Percentiles rank a stretch among this genome's conserved stretches.
These are phyloP conservation scores for Psilocybe cubensis DNA, from an alignment of 768 basidiomycete species.

Conservation along the genomic window DNA sequence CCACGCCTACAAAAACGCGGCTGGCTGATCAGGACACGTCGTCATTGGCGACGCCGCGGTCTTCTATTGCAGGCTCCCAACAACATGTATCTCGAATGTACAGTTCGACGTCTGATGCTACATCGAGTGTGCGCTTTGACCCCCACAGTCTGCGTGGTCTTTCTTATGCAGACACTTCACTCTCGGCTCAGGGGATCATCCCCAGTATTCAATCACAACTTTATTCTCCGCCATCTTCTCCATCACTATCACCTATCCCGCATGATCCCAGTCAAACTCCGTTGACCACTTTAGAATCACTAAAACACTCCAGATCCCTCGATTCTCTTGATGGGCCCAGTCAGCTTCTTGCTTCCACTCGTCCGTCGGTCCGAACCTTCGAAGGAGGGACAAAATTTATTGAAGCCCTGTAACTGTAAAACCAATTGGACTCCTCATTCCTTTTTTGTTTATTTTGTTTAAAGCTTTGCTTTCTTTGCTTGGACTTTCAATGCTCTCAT, in stretches of 20 bases:
- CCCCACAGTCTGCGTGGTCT: slow-evolving; percentile 25
- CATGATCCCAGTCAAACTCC: slow-evolving; percentile 16
- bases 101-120: slow-evolving; percentile 25
- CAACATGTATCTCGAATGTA: slow-evolving; percentile 18
- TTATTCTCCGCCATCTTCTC: slow-evolving; percentile 34
- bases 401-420: slow-evolving; percentile 36
- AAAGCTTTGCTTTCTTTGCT: slow-evolving; percentile 6
- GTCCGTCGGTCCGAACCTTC: slow-evolving; percentile 39
- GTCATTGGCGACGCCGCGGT: slow-evolving; percentile 4
- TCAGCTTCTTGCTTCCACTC: slow-evolving; percentile 15
- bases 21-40: slow-evolving; percentile 7
- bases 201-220: slow-evolving; percentile 31
- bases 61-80: slow-evolving; percentile 16
- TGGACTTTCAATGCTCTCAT: slow-evolving; percentile 14
- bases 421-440: neutral
- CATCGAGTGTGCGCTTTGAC: slow-evolving; percentile 32
- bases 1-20: slow-evolving; percentile 10
- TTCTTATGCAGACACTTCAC: slow-evolving; percentile 24
- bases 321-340: slow-evolving; percentile 9
- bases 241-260: slow-evolving; percentile 21
- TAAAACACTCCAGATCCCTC: slow-evolving; percentile 12
- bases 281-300: slow-evolving; percentile 13
- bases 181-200: slow-evolving; percentile 25
- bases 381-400: slow-evolving; percentile 53
- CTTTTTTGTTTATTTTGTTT: neutral